Evolutionary conservation across 805 yeast genomes (phyloP).

Genomic region (Wickerhamomyces rabaulensis): DNA sequence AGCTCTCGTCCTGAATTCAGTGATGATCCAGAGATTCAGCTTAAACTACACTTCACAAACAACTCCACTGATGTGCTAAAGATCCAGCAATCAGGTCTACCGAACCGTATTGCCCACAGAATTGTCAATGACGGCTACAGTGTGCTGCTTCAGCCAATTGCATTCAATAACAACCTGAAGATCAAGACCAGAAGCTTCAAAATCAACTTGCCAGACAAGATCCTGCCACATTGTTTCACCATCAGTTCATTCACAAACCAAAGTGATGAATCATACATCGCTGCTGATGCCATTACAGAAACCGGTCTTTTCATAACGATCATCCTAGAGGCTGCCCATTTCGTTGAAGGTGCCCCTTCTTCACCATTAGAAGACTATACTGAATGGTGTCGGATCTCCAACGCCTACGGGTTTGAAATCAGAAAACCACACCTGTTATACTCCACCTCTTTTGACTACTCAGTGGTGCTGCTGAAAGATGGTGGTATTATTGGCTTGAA

Average conservation of each 20-base stretch:
- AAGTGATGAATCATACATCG: constrained; percentile 24
- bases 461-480: constrained; percentile 62
- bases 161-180: constrained; percentile 19
- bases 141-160: constrained; percentile 17
- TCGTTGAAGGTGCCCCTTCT: constrained; percentile 23
- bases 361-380: constrained; percentile 11
- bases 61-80: constrained; percentile 22
- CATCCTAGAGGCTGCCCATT: constrained; percentile 37
- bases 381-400: constrained; percentile 63
- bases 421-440: constrained; percentile 51
- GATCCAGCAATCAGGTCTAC: constrained; percentile 29
- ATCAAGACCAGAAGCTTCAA: constrained; percentile 16
- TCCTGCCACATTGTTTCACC: constrained; percentile 32
- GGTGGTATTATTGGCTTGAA: constrained; percentile 67
- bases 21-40: constrained; percentile 18
- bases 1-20: neutral
- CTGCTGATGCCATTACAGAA: constrained; percentile 52
- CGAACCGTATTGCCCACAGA: constrained; percentile 26
- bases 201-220: constrained; percentile 34
- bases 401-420: constrained; percentile 59
- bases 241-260: constrained; percentile 27
- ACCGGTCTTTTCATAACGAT: constrained; percentile 49
- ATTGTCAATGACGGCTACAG: constrained; percentile 15
- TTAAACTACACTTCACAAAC: constrained; percentile 12
- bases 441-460: constrained; percentile 37